phyloP scores from a whole-genome alignment of 1,139 yeast genomes.

The Blastobotrys buckinghamii region DNA sequence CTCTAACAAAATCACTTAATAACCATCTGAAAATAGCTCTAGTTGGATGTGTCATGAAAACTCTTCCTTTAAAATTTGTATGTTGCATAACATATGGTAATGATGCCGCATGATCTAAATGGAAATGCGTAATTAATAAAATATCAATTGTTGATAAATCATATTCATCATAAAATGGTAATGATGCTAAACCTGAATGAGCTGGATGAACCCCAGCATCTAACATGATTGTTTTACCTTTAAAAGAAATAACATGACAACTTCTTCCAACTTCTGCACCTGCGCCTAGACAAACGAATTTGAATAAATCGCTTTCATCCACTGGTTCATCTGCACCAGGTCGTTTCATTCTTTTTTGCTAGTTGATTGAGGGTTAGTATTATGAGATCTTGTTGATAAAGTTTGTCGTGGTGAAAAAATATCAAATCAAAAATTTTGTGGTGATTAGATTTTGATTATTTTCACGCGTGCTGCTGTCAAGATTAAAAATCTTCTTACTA shows the following conservation, averaged over 20 bases:
- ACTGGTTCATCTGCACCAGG: constrained; percentile 17
- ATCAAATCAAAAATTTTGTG: not conserved
- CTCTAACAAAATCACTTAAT: constrained; percentile 87
- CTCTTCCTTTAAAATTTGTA: constrained; percentile 89
- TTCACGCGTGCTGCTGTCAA: no score
- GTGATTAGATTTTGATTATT: no score
- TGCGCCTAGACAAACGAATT: constrained; percentile 97
- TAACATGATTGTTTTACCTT: constrained; percentile 93
- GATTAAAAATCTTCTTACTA: no score
- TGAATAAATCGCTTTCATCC: constrained; percentile 36
- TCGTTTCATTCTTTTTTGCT: constrained; percentile 12
- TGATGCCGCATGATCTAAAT: constrained; percentile 96
- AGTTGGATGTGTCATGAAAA: constrained; percentile 98
- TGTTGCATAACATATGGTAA: constrained; percentile 97
- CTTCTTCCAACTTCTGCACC: constrained; percentile 97
- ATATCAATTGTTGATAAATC: constrained; percentile 85
- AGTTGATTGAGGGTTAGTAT: no score
- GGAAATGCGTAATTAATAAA: constrained; percentile 86
- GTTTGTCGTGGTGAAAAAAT: not conserved
- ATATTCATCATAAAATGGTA: constrained; percentile 93
- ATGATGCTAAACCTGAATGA: constrained; percentile 76
- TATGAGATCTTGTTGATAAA: not conserved
- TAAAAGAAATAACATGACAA: constrained; percentile 86
- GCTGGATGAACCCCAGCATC: constrained; percentile 99
- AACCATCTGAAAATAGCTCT: constrained; percentile 97